A percentile compares a stretch with the other conserved stretches of the same genome.
Conservation (phyloP, 2,329 filamentous ascomycete species). For the Pleurostoma richardsiae region DNA sequence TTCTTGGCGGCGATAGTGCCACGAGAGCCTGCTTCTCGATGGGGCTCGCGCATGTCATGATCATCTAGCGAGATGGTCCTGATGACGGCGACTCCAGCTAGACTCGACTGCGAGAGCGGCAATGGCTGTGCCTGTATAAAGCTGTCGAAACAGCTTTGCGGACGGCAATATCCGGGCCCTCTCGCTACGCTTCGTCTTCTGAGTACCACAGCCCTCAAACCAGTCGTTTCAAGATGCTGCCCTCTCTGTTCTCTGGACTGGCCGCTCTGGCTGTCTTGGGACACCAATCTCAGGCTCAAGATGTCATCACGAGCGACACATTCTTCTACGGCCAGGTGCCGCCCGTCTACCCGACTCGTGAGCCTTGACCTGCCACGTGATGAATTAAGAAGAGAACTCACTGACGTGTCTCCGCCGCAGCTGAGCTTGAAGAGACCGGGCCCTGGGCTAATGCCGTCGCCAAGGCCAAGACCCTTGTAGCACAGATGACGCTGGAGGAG, state of each 20-base stretch:
- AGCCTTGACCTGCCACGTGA: neutral
- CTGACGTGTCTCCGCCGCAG: neutral
- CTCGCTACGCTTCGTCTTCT: neutral
- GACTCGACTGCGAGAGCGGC: neutral
- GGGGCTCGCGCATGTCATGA: neutral
- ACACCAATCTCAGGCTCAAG: neutral
- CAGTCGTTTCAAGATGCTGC: neutral
- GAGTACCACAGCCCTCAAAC: neutral
- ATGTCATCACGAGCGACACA: constrained; percentile 7
- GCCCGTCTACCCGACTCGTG: constrained; percentile 13
- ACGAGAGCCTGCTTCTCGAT: neutral
- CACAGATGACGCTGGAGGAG: constrained; percentile 31
- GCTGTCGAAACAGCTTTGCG: neutral
- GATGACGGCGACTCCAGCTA: neutral
- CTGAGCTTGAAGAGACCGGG: neutral
- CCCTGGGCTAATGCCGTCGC: constrained; percentile 28
- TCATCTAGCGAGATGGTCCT: neutral
- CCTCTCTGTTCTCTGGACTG: neutral
- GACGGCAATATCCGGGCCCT: neutral
- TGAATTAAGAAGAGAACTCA: neutral
- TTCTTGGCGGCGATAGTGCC: neutral
- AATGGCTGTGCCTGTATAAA: neutral
- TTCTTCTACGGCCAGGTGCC: constrained; percentile 11
- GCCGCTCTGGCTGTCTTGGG: neutral
- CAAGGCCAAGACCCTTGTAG: constrained; percentile 26